A percentile compares a stretch with the other conserved stretches of the same genome.
phyloP scores from a whole-genome alignment of 2,329 filamentous ascomycete genomes.

The Gnomoniopsis sp. region DNA sequence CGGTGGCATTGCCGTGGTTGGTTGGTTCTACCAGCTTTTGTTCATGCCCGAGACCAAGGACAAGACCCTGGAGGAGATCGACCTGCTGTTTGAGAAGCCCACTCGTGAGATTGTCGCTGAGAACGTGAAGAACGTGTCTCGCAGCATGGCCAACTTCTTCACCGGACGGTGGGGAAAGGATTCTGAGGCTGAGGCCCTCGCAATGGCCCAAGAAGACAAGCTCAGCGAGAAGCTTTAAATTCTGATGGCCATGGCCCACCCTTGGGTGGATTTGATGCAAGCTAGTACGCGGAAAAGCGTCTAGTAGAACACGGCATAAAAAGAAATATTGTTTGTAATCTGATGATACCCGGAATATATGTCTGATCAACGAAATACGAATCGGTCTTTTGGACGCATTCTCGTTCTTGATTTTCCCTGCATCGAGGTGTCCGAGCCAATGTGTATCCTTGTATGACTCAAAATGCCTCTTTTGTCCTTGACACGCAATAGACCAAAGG shows the following conservation, averaged over 20 bases:
- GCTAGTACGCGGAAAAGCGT: not conserved
- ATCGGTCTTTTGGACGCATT: not conserved
- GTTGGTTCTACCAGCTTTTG: constrained; percentile 68
- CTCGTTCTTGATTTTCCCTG: not conserved
- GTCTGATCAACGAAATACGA: not conserved
- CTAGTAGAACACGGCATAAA: not conserved
- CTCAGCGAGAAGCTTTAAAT: constrained; percentile 13
- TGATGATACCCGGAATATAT: not conserved
- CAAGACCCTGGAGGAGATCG: constrained; percentile 66
- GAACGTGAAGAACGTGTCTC: constrained; percentile 41
- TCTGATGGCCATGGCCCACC: not conserved
- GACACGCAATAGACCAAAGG: not conserved
- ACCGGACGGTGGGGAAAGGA: constrained; percentile 9
- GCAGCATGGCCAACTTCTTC: constrained; percentile 16
- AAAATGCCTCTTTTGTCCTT: too few species aligned
- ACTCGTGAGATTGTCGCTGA: constrained; percentile 60
- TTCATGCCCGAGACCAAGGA: constrained; percentile 78
- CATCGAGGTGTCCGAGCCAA: too few species aligned
- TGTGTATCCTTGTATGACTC: too few species aligned
- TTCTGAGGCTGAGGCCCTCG: constrained; percentile 4
- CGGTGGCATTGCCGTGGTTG: constrained; percentile 67
- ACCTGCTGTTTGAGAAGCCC: constrained; percentile 61
- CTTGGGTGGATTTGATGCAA: too few species aligned
- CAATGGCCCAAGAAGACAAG: constrained; percentile 13
- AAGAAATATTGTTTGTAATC: not conserved